Evolutionary conservation across 129 eudicot genomes (phyloP).

Genomic region (Flaveria bidentis): DNA sequence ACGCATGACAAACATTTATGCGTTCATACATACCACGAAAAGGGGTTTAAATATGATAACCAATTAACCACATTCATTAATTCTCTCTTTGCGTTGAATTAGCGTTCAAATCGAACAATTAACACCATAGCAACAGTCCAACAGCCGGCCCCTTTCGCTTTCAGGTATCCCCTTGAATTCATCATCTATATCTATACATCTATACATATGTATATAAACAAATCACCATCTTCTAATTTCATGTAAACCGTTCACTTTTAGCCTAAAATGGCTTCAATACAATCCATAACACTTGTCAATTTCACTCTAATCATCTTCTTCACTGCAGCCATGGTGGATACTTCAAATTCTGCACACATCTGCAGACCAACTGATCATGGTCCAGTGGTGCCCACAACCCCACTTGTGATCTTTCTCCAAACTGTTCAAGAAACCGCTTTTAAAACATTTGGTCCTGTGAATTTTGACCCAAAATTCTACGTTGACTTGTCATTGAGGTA

Average conservation of each 20-base stretch:
- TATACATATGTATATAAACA: constrained; percentile 1
- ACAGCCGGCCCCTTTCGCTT: constrained; percentile 28
- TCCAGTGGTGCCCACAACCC: constrained; percentile 66
- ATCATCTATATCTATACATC: neutral
- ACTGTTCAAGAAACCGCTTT: constrained; percentile 65
- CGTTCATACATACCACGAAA: neutral
- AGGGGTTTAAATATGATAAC: neutral
- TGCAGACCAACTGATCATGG: constrained; percentile 47
- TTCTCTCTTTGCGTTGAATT: neutral
- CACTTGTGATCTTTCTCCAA: constrained; percentile 65
- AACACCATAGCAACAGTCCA: neutral
- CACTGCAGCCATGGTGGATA: constrained; percentile 33
- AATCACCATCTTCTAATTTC: neutral
- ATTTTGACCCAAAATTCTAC: constrained; percentile 75
- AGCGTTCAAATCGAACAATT: constrained; percentile 5
- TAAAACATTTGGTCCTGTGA: constrained; percentile 52
- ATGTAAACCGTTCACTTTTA: constrained; percentile 20
- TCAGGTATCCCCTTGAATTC: constrained; percentile 27
- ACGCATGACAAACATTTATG: neutral
- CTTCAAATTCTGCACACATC: constrained; percentile 3
- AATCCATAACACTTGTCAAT: neutral
- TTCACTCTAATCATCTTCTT: constrained; percentile 15
- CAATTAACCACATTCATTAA: too few relatives aligned
- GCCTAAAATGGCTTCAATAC: constrained; percentile 21
- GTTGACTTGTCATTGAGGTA: constrained; percentile 68